Percentiles rank a stretch among this genome's conserved stretches.
Evolutionary conservation across 2,329 filamentous ascomycete species (phyloP).

Genomic region (Colletotrichum sojae): DNA sequence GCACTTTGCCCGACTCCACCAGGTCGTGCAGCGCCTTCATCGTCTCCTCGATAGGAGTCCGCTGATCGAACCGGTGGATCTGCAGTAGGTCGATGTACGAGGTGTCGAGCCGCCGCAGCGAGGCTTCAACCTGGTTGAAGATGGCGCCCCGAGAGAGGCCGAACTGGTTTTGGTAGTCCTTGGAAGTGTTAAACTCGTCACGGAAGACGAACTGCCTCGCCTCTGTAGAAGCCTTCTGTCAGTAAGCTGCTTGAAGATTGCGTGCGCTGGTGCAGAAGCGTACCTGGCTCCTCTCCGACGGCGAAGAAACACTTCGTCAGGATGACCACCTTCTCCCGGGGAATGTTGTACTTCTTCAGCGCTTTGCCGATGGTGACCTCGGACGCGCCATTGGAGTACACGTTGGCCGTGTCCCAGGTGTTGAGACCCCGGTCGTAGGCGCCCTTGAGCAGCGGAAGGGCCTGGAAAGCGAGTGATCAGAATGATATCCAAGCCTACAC

Average conservation of each 20-base stretch:
- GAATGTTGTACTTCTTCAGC: slow-evolving; percentile 71
- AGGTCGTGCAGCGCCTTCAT: slow-evolving; percentile 75
- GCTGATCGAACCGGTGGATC: slow-evolving; percentile 70
- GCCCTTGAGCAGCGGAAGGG: slow-evolving; percentile 72
- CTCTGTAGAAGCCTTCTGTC: slow-evolving; percentile 22
- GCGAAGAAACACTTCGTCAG: slow-evolving; percentile 68
- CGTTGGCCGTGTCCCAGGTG: slow-evolving; percentile 69
- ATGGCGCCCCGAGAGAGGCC: slow-evolving; percentile 76
- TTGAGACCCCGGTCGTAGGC: slow-evolving; percentile 76
- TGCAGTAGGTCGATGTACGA: slow-evolving; percentile 73
- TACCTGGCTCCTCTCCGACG: slow-evolving; percentile 61
- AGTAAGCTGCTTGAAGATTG: background rate
- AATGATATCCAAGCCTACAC: too few relatives aligned
- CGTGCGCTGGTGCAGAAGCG: slow-evolving; percentile 27
- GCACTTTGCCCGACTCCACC: slow-evolving; percentile 69
- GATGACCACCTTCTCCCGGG: slow-evolving; percentile 70
- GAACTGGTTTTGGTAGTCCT: slow-evolving; percentile 48
- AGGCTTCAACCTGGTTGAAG: slow-evolving; percentile 75
- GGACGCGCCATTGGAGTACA: slow-evolving; percentile 69
- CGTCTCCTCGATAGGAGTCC: slow-evolving; percentile 69
- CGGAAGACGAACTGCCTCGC: slow-evolving; percentile 44
- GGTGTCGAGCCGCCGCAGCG: slow-evolving; percentile 67
- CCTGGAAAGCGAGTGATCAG: slow-evolving; percentile 43
- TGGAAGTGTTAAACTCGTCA: slow-evolving; percentile 41
- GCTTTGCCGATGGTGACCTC: slow-evolving; percentile 71